Conservation (phyloP, 1,284 basidiomycete genomes). For the Trichosporon sp. region DNA sequence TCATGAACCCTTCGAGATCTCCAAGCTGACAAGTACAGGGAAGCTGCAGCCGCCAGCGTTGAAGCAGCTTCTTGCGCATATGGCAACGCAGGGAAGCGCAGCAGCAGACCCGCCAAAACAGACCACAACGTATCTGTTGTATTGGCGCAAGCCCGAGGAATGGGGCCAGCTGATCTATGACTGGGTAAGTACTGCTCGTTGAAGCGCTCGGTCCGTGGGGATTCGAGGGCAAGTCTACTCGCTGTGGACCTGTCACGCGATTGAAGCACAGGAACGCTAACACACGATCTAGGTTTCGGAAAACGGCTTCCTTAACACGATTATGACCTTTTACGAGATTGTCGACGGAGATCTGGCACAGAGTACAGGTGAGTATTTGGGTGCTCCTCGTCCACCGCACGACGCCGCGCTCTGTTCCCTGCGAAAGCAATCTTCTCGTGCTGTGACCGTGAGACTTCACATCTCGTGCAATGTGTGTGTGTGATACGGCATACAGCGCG, state of each 20-base stretch:
- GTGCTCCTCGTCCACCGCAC: no score
- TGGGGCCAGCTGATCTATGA: constrained; percentile 53
- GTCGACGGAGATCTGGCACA: constrained; percentile 51
- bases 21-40: constrained; percentile 21
- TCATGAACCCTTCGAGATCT: no score
- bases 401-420: no score
- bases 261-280: background rate
- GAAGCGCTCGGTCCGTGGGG: background rate
- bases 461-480: background rate
- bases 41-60: constrained; percentile 30
- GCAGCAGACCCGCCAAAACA: constrained; percentile 45
- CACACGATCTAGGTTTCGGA: constrained; percentile 44
- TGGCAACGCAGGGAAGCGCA: constrained; percentile 44
- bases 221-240: background rate
- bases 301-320: constrained; percentile 51
- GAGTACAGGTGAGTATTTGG: constrained; percentile 34
- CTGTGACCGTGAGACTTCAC: no score
- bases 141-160: constrained; percentile 54
- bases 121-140: constrained; percentile 45
- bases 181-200: constrained; percentile 46
- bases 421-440: no score
- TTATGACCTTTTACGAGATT: constrained; percentile 56
- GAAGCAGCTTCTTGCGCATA: constrained; percentile 30
- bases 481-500: background rate
- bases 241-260: no score